phyloP scores from a whole-genome alignment of 345 rosid species.

The Populus davidiana region DNA sequence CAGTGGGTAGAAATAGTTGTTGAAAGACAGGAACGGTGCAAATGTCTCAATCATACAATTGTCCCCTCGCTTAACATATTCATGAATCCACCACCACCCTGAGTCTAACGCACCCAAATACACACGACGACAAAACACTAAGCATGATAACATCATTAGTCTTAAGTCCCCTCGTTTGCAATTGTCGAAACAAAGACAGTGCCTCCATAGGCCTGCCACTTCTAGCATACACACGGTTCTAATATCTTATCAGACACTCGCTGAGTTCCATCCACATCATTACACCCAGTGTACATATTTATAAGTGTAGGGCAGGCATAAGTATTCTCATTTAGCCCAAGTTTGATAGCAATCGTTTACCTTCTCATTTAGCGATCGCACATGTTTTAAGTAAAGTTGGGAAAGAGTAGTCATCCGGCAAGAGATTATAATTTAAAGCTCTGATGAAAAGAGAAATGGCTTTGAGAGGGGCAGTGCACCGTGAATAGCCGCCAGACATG shows the following conservation, averaged over 20 bases:
- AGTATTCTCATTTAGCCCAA: slow-evolving; percentile 44
- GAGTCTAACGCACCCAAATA: slow-evolving; percentile 38
- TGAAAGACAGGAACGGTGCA: background rate
- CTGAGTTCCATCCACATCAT: slow-evolving; percentile 13
- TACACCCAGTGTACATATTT: slow-evolving; percentile 17
- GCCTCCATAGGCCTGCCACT: slow-evolving; percentile 33
- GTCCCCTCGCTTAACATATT: slow-evolving; percentile 13
- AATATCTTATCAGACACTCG: slow-evolving; percentile 16
- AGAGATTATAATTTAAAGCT: slow-evolving; percentile 7
- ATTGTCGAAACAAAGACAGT: slow-evolving; percentile 31
- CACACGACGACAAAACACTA: slow-evolving; percentile 37
- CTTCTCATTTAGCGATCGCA: slow-evolving; percentile 6
- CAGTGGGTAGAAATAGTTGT: background rate
- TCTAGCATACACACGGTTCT: slow-evolving; percentile 27
- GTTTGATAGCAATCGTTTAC: slow-evolving; percentile 38
- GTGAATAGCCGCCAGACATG: slow-evolving; percentile 25
- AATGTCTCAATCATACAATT: background rate
- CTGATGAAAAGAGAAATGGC: slow-evolving; percentile 10
- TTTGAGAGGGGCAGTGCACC: slow-evolving; percentile 17
- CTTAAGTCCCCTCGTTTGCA: slow-evolving; percentile 28
- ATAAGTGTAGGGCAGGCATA: slow-evolving; percentile 35
- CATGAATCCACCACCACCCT: slow-evolving; percentile 33
- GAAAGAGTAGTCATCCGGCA: slow-evolving; percentile 18
- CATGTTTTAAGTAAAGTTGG: slow-evolving; percentile 24
- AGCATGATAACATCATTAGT: slow-evolving; percentile 42